Evolutionary conservation across 23 red algal species (phyloP).

Genomic region (Pyropia yezoensis): DNA sequence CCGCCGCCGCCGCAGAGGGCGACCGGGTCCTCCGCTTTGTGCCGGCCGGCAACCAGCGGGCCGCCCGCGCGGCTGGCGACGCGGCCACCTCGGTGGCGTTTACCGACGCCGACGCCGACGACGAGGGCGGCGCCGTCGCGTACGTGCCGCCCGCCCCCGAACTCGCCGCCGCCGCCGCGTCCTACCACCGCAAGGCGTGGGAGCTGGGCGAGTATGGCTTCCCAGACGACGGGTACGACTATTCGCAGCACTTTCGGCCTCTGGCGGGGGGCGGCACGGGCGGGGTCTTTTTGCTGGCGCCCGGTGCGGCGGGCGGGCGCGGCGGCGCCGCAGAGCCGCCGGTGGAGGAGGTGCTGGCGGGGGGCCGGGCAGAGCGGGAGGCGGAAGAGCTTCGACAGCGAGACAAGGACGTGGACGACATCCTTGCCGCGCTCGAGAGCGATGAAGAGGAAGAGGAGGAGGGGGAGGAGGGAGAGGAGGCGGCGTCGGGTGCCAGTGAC

Average conservation of each 20-base stretch:
- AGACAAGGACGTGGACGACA: conserved; percentile 43
- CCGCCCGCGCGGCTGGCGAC: too few species aligned
- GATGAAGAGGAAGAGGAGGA: conserved; percentile 2
- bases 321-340: not conserved
- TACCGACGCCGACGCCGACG: too few species aligned
- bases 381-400: conserved; percentile 17
- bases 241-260: conserved; percentile 51
- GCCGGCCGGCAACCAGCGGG: too few species aligned
- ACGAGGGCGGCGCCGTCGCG: too few species aligned
- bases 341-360: conserved; percentile 15
- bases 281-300: conserved; percentile 34
- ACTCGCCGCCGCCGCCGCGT: too few species aligned
- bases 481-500: not conserved
- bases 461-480: not conserved
- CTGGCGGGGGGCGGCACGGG: conserved; percentile 35
- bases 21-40: too few species aligned
- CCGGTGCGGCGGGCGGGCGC: not conserved
- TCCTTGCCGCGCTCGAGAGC: conserved; percentile 35
- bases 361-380: conserved; percentile 22
- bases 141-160: too few species aligned
- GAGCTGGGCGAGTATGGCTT: conserved; percentile 56
- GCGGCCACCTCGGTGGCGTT: too few species aligned
- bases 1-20: too few species aligned
- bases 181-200: conserved; percentile 12
- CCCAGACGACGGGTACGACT: conserved; percentile 86